A percentile compares a stretch with the other conserved stretches of the same genome.
These are phyloP conservation scores for Komagataella ulmi DNA, from an alignment of 805 yeast species.

Conservation along the genomic window DNA sequence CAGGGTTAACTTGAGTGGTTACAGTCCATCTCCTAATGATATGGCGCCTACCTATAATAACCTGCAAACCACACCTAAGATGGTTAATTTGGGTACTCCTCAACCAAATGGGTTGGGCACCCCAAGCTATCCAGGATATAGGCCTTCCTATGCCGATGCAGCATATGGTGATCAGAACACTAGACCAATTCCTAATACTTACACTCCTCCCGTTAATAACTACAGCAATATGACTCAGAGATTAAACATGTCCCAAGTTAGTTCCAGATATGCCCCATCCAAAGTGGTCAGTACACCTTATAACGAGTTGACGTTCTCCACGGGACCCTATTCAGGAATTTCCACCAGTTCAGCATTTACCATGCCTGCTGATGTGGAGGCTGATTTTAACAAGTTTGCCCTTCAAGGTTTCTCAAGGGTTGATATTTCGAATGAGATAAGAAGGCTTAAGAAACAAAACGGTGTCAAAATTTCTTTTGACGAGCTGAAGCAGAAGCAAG, in stretches of 20 bases:
- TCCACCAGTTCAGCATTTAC: conserved; percentile 19
- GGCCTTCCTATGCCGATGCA: neutral
- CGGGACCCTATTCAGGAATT: conserved; percentile 17
- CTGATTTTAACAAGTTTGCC: conserved; percentile 19
- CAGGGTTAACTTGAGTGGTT: neutral
- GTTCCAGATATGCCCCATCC: conserved; percentile 2
- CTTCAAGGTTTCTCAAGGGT: conserved; percentile 16
- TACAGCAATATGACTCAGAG: neutral
- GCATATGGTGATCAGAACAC: neutral
- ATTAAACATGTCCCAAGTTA: neutral
- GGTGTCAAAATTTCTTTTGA: neutral
- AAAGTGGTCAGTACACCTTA: conserved; percentile 19
- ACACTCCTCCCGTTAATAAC: neutral
- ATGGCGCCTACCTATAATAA: neutral
- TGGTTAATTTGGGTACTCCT: neutral
- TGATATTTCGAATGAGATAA: conserved; percentile 18
- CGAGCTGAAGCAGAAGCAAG: neutral
- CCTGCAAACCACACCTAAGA: neutral
- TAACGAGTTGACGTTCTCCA: conserved; percentile 15
- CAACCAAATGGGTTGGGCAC: neutral
- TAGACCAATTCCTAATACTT: neutral
- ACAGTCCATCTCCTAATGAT: neutral
- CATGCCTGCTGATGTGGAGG: conserved; percentile 20
- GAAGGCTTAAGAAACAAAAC: conserved; percentile 6
- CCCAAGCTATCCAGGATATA: neutral